Evolutionary conservation across 2,329 filamentous ascomycete species (phyloP), one percentile per base, ranked within the genome.

Genomic region (Pseudocercospora pini-densiflorae): DNA sequence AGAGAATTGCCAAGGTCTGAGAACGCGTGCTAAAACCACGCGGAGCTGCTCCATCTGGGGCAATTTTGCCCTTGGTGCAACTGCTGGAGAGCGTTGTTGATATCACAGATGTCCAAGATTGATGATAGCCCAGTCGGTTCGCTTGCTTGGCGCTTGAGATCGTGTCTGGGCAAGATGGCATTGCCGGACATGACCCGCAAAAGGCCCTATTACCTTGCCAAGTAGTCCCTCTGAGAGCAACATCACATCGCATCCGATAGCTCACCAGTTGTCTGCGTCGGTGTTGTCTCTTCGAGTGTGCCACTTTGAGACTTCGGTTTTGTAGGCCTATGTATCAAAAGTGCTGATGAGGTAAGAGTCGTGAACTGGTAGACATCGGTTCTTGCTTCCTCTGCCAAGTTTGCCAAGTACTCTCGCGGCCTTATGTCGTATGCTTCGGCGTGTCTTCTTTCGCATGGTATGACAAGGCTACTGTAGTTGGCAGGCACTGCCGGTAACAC

Each of bases 71-170:
- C 43, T 43, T 31, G 31, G 47, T 47, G 12, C 29, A 33, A 21
- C 58, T 36, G n/a, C 36, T 65, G 63, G 57, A 57, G 57, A 61
- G 33, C 58, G 58, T 58, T 36, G 27, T 23, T 60, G 49, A 21
- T n/a, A 19, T 55, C 64, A 49, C 54, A 66, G 54, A 47, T 60
- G 60, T 55, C 63, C 64, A 66, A 63, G 64, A 29, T 58, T 60
- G 45, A 59, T 67, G 65, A 62, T 27, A 54, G 61, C 24, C 51
- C 51, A 66, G 43, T 66, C 55, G 40, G 51, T 45, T 24, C 53
- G 65, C 57, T 57, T 8, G 45, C 65, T 67, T 67, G 65, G 65
- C 65, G 16, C 27, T 12, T 33, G 19, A 31, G 1, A 53, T 64
- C 59, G 65, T 61, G 65, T 64, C 65, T 64, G 47, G 65, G 65